Evolutionary conservation across 441 rosid genomes (phyloP).

Genomic region (Croton laevigatus): DNA sequence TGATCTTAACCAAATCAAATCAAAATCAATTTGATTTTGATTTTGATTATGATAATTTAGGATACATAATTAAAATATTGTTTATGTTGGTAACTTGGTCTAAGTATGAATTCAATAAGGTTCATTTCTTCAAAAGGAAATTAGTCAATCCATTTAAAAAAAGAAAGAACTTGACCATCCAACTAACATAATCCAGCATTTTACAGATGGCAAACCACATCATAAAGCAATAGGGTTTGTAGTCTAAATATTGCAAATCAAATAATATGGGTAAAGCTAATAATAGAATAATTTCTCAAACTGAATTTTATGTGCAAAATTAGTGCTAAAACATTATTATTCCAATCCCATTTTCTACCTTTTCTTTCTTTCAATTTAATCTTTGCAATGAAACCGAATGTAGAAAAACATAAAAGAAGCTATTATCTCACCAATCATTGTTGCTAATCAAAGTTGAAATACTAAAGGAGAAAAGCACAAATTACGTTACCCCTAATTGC

Average conservation of each 20-base stretch:
- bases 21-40: too few relatives aligned
- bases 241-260: neutral
- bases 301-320: conserved; percentile 23
- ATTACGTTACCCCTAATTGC: conserved; percentile 22
- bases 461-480: conserved; percentile 16
- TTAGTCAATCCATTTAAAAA: too few relatives aligned
- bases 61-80: too few relatives aligned
- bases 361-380: neutral
- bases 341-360: conserved; percentile 18
- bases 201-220: neutral
- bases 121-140: too few relatives aligned
- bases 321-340: conserved; percentile 20
- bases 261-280: neutral
- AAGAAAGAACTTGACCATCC: too few relatives aligned
- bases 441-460: conserved; percentile 23
- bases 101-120: too few relatives aligned
- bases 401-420: neutral
- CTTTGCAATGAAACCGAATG: conserved; percentile 12
- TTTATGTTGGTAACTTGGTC: too few relatives aligned
- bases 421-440: conserved; percentile 16
- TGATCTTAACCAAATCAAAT: too few relatives aligned
- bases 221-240: neutral
- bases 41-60: too few relatives aligned
- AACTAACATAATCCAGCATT: too few relatives aligned
- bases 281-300: conserved; percentile 10